Base-by-base conservation (phyloP, 306 rosid genomes). In the Sindora glabra region DNA sequence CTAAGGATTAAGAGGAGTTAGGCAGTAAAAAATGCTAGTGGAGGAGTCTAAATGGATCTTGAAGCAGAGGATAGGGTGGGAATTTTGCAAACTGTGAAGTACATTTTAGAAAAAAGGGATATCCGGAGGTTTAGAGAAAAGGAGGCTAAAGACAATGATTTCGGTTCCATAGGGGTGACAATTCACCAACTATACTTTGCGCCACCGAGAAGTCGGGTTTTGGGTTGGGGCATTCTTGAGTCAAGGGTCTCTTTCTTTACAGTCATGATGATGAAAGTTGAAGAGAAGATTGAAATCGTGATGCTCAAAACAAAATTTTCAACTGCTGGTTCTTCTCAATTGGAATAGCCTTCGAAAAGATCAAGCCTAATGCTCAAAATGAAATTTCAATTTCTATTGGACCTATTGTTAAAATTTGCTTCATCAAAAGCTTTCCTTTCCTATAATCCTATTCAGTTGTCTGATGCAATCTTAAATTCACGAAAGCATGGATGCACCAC, bases 131-230 rank as follows among this genome's bases (percentile, higher is more conserved):
- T 83, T 88, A 1, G 96, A 77, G 70, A 92, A 58, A 65, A 80
- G 90, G 80, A 92, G 77, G 25, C 83, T 80, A 0, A 88, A 65
- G 13, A 88, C 98, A 1, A 96, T 86, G 22, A 78, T 59, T 45
- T 96, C 98, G 14, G 98, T 92, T 73, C 98, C 95, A 15, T 38
- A 6, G 87, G 95, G 0, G 82, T 95, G 45, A 90, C 89, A 66
- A 54, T 72, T 86, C 96, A 88, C 98, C 98, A 92, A 70, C 94
- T 81, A 86, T 58, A 72, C 70, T 92, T 96, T 19, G 95, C 88
- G 66, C 95, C 96, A 5, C 98, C 98, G 30, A 78, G 83, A 48
- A 76, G 67, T 34, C 98, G 86, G 47, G 51, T 13, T 2, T 26
- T 63, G 27, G 62, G 10, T 5, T 68, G 76, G 27, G 56, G 32